phyloP scores from a whole-genome alignment of 129 eudicot species.

The Flaveria brownii region DNA sequence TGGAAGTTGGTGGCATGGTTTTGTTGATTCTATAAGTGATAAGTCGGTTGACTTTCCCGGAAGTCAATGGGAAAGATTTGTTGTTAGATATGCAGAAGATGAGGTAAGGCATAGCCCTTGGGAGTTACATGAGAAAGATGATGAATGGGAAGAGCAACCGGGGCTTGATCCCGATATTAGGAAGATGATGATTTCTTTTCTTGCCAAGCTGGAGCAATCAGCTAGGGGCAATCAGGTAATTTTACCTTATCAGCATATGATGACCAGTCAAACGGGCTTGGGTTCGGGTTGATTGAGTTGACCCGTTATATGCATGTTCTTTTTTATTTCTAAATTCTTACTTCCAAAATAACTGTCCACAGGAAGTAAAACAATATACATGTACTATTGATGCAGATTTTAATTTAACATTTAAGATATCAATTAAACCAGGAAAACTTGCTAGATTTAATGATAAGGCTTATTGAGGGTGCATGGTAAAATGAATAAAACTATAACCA shows the following conservation, averaged over 20 bases:
- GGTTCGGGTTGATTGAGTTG: too few species aligned
- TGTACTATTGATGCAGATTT: too few species aligned
- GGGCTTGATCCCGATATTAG: conserved; percentile 39
- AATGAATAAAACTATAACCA: too few species aligned
- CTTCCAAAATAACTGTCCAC: too few species aligned
- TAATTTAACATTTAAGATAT: too few species aligned
- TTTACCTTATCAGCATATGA: not conserved
- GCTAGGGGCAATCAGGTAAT: conserved; percentile 55
- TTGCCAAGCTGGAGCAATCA: conserved; percentile 44
- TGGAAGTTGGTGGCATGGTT: conserved; percentile 73
- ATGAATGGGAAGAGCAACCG: conserved; percentile 51
- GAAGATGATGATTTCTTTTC: conserved; percentile 39
- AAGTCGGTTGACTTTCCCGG: conserved; percentile 56
- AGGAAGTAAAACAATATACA: too few species aligned
- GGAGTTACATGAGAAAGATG: conserved; percentile 67
- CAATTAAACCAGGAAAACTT: too few species aligned
- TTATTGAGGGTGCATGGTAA: too few species aligned
- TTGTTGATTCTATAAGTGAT: conserved; percentile 43
- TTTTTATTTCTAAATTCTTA: too few species aligned
- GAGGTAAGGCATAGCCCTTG: conserved; percentile 66
- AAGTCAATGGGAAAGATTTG: conserved; percentile 88
- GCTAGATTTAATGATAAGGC: too few species aligned
- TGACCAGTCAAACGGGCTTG: too few species aligned
- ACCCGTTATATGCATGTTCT: too few species aligned
- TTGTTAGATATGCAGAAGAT: conserved; percentile 39